Evolutionary conservation across 345 rosid species (phyloP), one percentile per base, ranked within the genome.

Genomic region (Aquilaria yunnanensis): DNA sequence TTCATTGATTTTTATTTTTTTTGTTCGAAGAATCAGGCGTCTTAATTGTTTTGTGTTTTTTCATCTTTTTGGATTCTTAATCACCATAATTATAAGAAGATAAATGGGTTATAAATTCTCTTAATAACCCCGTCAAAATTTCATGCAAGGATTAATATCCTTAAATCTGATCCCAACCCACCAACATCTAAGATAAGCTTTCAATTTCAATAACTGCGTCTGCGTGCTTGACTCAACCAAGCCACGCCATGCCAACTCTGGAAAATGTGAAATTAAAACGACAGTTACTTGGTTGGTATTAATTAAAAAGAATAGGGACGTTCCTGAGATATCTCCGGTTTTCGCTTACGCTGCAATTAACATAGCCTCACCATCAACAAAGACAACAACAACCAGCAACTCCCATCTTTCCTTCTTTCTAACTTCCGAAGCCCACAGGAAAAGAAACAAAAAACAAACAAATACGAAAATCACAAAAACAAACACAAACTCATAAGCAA

Each of bases 281-380:
- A 30, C 6, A 41, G 43, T 57, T 46, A 73, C 69, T 11, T 9
- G 1, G 32, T 11, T 50, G 71, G 23, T 31, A 67, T 10, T 3
- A 13, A 3, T 10, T 0, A 14, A 16, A 50, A 63, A 29, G 10
- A 51, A 0, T 1, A 1, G 23, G 70, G 72, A 14, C 14, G 1
- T 0, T 0, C 9, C 33, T 56, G 11, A 12, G 50, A 43, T 62
- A 47, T 10, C 12, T 4, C 3, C 59, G 45, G 56, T 69, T 58
- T 9, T 62, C 58, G 54, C 74, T 69, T 66, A 47, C 70, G 48
- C 70, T 67, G 59, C 75, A 73, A 75, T 75, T 64, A 69, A 67
- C 57, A 57, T 57, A 37, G 56, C 23, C 23, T 23, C 23, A 23
- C 23, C 23, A 23, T 23, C 23, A 23, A 23, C 23, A 23, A 23